phyloP scores from a whole-genome alignment of 2,329 filamentous ascomycete genomes.

The Ilyonectria sp. region DNA sequence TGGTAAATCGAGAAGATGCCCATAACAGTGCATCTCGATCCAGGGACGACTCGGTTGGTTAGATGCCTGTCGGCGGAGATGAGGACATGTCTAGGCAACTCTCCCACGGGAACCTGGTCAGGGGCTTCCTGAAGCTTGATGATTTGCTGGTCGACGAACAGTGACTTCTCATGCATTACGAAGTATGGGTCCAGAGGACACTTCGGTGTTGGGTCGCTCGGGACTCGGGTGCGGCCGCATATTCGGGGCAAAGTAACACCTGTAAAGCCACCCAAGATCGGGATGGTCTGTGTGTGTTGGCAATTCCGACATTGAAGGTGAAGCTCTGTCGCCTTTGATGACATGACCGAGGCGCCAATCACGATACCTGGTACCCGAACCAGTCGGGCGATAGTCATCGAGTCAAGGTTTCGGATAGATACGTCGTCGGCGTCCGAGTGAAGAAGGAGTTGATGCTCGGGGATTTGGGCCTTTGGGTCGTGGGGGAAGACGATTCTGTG shows the following conservation, averaged over 20 bases:
- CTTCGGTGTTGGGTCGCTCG: constrained; percentile 78
- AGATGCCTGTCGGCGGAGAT: constrained; percentile 97
- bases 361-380: constrained; percentile 97
- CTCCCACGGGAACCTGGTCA: constrained; percentile 96
- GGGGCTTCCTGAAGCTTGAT: constrained; percentile 98
- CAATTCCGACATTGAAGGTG: constrained; percentile 93
- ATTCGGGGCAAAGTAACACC: constrained; percentile 87
- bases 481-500: constrained; percentile 93
- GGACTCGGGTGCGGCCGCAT: constrained; percentile 76
- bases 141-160: constrained; percentile 97
- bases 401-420: constrained; percentile 94
- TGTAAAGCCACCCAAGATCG: constrained; percentile 87
- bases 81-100: constrained; percentile 93
- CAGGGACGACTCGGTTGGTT: constrained; percentile 95
- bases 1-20: constrained; percentile 99
- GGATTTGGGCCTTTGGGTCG: constrained; percentile 76
- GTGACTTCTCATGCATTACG: constrained; percentile 92
- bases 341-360: constrained; percentile 96
- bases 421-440: constrained; percentile 93
- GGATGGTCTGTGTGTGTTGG: constrained; percentile 77
- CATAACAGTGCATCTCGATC: constrained; percentile 94
- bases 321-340: constrained; percentile 91
- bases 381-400: constrained; percentile 92
- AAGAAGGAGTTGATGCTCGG: constrained; percentile 93
- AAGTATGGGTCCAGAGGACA: constrained; percentile 97